phyloP scores from a whole-genome alignment of 108 stramenopile genomes.

The Nitzschia inconspicua region DNA sequence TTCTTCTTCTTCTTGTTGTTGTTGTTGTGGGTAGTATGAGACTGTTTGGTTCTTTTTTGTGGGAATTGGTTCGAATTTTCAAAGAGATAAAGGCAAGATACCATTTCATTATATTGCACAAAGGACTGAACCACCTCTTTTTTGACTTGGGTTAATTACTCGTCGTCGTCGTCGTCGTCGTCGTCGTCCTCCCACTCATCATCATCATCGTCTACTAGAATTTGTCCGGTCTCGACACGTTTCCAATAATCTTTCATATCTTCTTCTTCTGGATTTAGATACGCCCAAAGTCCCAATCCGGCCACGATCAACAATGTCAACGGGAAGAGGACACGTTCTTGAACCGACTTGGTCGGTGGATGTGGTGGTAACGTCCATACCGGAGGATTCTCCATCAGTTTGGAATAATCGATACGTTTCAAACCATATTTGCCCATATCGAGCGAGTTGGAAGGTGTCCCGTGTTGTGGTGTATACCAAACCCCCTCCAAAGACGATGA shows the following conservation, averaged over 20 bases:
- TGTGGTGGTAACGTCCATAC: constrained; percentile 35
- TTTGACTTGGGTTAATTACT: no score
- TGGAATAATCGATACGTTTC: constrained; percentile 20
- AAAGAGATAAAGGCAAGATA: no score
- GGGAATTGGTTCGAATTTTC: no score
- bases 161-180: constrained; percentile 13
- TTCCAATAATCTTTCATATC: constrained; percentile 40
- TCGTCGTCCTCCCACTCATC: constrained; percentile 23
- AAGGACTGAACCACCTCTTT: no score
- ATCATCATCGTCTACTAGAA: constrained; percentile 36
- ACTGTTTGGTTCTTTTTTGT: no score
- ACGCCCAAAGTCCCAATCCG: constrained; percentile 26
- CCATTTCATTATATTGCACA: no score
- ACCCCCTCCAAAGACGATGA: no score
- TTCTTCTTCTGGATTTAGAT: constrained; percentile 39
- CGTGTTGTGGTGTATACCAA: constrained; percentile 6
- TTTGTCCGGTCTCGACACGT: constrained; percentile 32
- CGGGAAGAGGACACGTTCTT: constrained; percentile 27
- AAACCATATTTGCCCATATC: constrained; percentile 37
- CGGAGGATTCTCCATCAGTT: constrained; percentile 23
- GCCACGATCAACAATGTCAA: constrained; percentile 6
- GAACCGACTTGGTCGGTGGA: constrained; percentile 23
- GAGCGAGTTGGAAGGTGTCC: constrained; percentile 1
- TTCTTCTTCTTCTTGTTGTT: no score
- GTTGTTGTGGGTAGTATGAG: no score